These are phyloP conservation scores for Calycina herbarum DNA, from an alignment of 2,329 filamentous ascomycete species.

Conservation along the genomic window DNA sequence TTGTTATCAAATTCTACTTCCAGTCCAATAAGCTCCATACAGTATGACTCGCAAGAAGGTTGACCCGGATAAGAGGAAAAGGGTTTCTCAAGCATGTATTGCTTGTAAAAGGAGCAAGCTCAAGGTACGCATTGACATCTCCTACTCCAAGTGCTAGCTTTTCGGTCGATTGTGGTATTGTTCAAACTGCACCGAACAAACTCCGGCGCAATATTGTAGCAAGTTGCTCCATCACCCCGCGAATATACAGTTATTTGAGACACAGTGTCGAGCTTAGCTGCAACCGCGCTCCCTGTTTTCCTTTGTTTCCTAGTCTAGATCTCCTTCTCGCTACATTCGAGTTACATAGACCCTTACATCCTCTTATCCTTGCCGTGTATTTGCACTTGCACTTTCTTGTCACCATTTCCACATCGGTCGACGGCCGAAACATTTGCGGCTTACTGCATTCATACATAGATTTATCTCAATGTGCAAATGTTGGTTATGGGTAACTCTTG, in stretches of 20 bases:
- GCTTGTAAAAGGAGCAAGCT: conserved; percentile 33
- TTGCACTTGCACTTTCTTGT: neutral
- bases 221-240: conserved; percentile 36
- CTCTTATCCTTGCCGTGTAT: neutral
- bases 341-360: neutral
- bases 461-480: neutral
- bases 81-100: conserved; percentile 31
- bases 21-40: neutral
- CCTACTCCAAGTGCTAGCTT: neutral
- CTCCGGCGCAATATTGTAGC: conserved; percentile 3
- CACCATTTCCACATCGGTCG: neutral
- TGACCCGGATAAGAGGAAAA: conserved; percentile 31
- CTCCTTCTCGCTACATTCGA: neutral
- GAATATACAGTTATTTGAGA: neutral
- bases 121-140: conserved; percentile 27
- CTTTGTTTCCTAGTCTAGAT: neutral
- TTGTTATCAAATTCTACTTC: neutral
- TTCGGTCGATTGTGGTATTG: neutral
- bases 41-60: conserved; percentile 30
- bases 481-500: neutral
- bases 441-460: neutral
- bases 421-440: neutral
- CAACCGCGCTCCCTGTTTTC: neutral
- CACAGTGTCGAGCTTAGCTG: neutral
- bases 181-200: neutral